These are phyloP conservation scores for Heritiera littoralis DNA, from an alignment of 345 rosid genomes.

Conservation along the genomic window DNA sequence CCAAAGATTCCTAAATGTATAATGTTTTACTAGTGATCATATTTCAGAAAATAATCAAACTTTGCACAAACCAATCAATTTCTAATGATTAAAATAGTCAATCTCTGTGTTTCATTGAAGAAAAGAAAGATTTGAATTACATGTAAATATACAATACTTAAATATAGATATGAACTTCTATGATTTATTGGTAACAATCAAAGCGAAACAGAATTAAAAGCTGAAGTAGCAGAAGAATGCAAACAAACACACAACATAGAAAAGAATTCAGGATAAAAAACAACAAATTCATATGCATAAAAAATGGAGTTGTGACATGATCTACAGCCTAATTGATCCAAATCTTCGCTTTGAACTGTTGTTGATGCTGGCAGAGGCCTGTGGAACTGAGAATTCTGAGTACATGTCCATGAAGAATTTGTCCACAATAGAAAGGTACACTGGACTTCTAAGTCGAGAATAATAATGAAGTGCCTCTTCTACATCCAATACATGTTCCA, in stretches of 20 bases:
- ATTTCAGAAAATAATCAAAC: too few relatives aligned
- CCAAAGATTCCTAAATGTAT: too few relatives aligned
- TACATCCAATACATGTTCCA: conserved; percentile 75
- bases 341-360: conserved; percentile 48
- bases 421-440: conserved; percentile 79
- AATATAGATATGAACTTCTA: not conserved
- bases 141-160: too few relatives aligned
- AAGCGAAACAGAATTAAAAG: not conserved
- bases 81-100: too few relatives aligned
- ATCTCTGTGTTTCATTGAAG: too few relatives aligned
- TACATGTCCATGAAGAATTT: conserved; percentile 79
- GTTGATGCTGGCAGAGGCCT: conserved; percentile 41
- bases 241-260: not conserved
- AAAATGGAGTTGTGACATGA: not conserved
- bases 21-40: too few relatives aligned
- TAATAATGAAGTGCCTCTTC: conserved; percentile 87
- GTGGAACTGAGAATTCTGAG: conserved; percentile 65
- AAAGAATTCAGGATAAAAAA: not conserved
- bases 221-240: not conserved
- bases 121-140: too few relatives aligned
- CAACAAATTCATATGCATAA: not conserved
- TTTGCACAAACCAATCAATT: too few relatives aligned
- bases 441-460: conserved; percentile 77
- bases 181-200: conserved; percentile 8
- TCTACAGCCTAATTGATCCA: conserved; percentile 50